Evolutionary conservation across 768 basidiomycete species (phyloP), one percentile per base, ranked within the genome.

Genomic region (Sporobolomyces phaffii): DNA sequence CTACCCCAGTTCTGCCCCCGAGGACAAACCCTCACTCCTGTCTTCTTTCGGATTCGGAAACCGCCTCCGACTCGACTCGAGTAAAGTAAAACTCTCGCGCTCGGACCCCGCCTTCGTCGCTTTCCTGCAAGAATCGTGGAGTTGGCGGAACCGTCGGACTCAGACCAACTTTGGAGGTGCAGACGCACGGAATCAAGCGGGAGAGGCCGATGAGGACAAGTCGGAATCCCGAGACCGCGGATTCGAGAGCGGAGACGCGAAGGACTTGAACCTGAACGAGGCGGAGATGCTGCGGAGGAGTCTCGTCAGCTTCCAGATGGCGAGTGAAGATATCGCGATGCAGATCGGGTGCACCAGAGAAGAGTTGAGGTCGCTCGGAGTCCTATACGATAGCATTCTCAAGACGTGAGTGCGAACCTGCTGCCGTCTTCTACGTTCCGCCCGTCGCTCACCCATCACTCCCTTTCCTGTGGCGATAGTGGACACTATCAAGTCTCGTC

Each of bases 21-120:
- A 66, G 33, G 36, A 56, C 24, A 59, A 60, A 24, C 33, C 62
- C 38, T 33, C 26, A 22, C 4, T 62, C 33, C 22, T 38, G 20
- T 43, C 44, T 34, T n/a, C 51, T 17, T 53, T 70, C 41, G 33
- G 57, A 22, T 17, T 50, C 44, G 45, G 50, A 11, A 41, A 70
- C 26, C 65, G 45, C 17, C 63, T 70, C 18, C 49, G 54, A 3
- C 68, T 70, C 33, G 49, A 62, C 6, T 56, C 69, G 18, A 59
- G 34, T 44, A 70, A 44, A 40, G 48, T 59, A 36, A 65, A 66
- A 51, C 61, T 70, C 20, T 49, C 61, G 8, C 43, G 64, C 3
- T 62, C 57, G 17, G 69, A 70, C 38, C 64, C 69, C 13, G 56
- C 64, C 3, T 70, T 70, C 43, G 52, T 66, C 64, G 61, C 64